Conservation (phyloP, 768 basidiomycete species). For the Lentinula guzmanii region DNA sequence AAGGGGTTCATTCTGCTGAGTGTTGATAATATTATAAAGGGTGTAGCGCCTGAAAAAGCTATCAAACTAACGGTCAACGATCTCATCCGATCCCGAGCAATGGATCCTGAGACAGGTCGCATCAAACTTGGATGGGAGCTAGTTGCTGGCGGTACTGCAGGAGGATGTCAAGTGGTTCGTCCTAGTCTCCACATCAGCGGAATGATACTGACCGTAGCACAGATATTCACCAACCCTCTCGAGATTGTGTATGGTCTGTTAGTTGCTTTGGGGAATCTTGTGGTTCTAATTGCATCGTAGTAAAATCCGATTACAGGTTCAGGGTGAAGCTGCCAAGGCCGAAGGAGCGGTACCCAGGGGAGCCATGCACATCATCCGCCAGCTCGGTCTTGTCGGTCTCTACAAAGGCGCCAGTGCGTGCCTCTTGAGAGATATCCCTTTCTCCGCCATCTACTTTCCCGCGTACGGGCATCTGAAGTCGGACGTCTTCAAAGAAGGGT, state of each 20-base stretch:
- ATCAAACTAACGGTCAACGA: constrained; percentile 98
- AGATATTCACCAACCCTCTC: constrained; percentile 97
- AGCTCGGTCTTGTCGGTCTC: constrained; percentile 86
- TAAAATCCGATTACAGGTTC: constrained; percentile 92
- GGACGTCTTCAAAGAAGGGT: constrained; percentile 93
- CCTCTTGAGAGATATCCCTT: constrained; percentile 91
- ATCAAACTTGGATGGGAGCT: constrained; percentile 92
- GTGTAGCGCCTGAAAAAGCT: constrained; percentile 95
- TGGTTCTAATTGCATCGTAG: constrained; percentile 28
- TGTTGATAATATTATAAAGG: constrained; percentile 36
- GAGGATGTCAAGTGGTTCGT: constrained; percentile 96
- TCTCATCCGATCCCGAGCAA: constrained; percentile 73
- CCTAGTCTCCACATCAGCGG: constrained; percentile 1
- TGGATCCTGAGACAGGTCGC: constrained; percentile 93
- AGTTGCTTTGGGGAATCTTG: not conserved
- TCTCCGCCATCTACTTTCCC: constrained; percentile 91
- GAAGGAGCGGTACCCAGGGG: constrained; percentile 80
- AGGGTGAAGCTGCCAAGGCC: constrained; percentile 88
- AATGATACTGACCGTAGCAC: not conserved
- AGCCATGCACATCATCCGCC: constrained; percentile 88
- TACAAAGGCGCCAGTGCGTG: constrained; percentile 95
- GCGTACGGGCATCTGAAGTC: constrained; percentile 87
- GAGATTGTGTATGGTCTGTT: constrained; percentile 78
- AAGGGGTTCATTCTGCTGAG: not conserved
- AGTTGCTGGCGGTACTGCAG: constrained; percentile 86